Base-by-base conservation (phyloP, 1,284 basidiomycete genomes). In the Rhodotorula mucilaginosa region DNA sequence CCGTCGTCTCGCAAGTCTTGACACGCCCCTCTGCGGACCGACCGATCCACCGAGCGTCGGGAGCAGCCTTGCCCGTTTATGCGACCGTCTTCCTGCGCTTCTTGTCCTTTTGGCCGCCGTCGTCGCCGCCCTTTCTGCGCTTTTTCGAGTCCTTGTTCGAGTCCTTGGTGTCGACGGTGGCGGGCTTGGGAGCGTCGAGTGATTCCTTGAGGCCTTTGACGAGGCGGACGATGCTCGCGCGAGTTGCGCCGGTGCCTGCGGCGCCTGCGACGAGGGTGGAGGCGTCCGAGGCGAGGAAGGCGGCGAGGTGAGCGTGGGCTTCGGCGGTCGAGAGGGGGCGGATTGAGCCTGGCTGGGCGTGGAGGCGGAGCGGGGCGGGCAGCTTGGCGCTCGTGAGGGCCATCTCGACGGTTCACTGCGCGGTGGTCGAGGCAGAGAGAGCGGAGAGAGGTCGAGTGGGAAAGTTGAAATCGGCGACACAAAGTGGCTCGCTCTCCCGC, bases 291-390 rank as follows among this genome's bases (percentile, higher is more conserved):
- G 51, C 21, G 58, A 74, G 70, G 56, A 74, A 74, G 7, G 8
- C 29, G 21, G 57, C 26, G n/a, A 74, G 61, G 5, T 49, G 21
- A 0, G 52, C 1, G 58, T 47, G 49, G 10, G 70, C 73, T 16
- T 48, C n/a, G 7, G 5, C 2, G 31, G 13, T 5, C 7, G 64
- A 56, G 56, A 74, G 61, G 21, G 67, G 23, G 7, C 26, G 44
- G 51, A 61, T n/a, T 8, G 12, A 48, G 49, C 51, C n/a, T 8
- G 58, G 7, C 13, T 34, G 7, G 21, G 49, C 48, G 7, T 26
- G 29, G 26, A 74, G 67, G 65, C 71, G 73, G 19, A 74, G 73
- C 6, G 73, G 69, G 3, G 73, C 73, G 18, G 73, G 73, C 3
- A 74, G 65, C n/a, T 56, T 54, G 15, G 73, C 51, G 18, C 39